Base-by-base conservation (phyloP, 345 rosid species). In the Syzygium aromaticum region DNA sequence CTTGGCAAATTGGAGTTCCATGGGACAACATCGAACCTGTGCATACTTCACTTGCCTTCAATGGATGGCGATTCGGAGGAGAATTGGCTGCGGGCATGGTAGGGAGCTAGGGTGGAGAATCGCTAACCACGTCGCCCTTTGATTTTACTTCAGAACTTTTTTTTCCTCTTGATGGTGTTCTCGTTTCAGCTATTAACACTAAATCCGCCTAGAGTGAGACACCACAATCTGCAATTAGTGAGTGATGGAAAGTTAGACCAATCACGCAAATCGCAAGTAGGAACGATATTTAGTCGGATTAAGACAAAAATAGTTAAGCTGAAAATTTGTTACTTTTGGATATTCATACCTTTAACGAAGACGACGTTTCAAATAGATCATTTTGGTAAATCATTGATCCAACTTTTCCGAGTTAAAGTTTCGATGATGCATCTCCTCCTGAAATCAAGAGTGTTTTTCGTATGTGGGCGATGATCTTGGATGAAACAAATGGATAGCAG, bases 111-210 rank as follows among this genome's bases (percentile, higher is more conserved):
- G 67, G 4, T 27, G 33, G 67, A 61, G 33, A n/a, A 30, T 61
- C 33, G 17, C 67, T 17, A 61, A 12, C 33, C 15, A n/a, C 1
- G 30, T 28, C 14, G 67, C 67, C 67, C 33, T 61, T 30, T 30
- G 30, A 27, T 61, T 11, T 12, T 12, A 13, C 0, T 61, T n/a
- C 12, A 6, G 1, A 30, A 30, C 23, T 8, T 16, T 0, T 28
- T 30, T n/a, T 30, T 64, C 78, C 78, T 8, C 0, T 64, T 8
- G 9, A 64, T 2, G 3, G 78, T 4, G 40, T 67, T 5, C 77
- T 33, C 49, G 11, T 2, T 67, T 17, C 78, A 17, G 1, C 46
- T 16, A 12, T 67, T 17, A 67, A 67, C 46, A 3, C 7, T 1
- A 67, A 64, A 19, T 30, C 43, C 77, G 16, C 77, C 43, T 3